phyloP scores from a whole-genome alignment of 2,329 filamentous ascomycete species.

The Colletotrichum lentis region DNA sequence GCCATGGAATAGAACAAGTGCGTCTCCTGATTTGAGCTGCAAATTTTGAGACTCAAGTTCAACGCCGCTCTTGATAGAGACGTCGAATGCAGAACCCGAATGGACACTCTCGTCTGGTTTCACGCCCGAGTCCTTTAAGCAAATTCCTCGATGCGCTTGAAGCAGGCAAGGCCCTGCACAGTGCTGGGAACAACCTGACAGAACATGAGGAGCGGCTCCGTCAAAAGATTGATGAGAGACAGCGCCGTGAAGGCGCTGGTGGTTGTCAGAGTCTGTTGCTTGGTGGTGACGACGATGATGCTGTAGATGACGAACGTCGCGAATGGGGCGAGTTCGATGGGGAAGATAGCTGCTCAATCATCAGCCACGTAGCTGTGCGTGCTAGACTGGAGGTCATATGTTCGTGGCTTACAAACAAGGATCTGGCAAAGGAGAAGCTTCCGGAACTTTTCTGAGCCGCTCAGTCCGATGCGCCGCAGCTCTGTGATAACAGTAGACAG shows the following conservation, averaged over 20 bases:
- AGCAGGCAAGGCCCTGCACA: conserved; percentile 46
- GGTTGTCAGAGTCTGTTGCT: conserved; percentile 44
- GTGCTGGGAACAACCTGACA: conserved; percentile 45
- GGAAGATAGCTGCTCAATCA: conserved; percentile 18
- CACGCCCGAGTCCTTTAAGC: no score
- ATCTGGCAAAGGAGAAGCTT: conserved; percentile 44
- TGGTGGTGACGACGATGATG: conserved; percentile 46
- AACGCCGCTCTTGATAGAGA: no score
- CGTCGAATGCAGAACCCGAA: no score
- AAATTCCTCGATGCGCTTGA: conserved; percentile 47
- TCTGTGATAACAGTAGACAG: conserved; percentile 47
- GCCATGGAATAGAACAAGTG: no score
- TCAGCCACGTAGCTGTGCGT: conserved; percentile 39
- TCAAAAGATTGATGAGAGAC: conserved; percentile 48
- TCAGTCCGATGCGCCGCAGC: conserved; percentile 50
- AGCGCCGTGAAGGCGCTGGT: conserved; percentile 49
- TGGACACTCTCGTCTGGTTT: no score
- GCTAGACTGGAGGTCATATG: conserved; percentile 39
- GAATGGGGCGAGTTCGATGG: conserved; percentile 41
- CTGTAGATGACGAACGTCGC: conserved; percentile 42
- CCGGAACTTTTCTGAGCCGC: conserved; percentile 49
- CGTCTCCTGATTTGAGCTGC: no score
- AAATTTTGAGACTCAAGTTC: no score
- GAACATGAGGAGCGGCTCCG: conserved; percentile 46
- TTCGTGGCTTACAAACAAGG: conserved; percentile 18